These are phyloP conservation scores for Edaphochlamys debaryana DNA, from an alignment of 139 green algal genomes.

Conservation along the genomic window DNA sequence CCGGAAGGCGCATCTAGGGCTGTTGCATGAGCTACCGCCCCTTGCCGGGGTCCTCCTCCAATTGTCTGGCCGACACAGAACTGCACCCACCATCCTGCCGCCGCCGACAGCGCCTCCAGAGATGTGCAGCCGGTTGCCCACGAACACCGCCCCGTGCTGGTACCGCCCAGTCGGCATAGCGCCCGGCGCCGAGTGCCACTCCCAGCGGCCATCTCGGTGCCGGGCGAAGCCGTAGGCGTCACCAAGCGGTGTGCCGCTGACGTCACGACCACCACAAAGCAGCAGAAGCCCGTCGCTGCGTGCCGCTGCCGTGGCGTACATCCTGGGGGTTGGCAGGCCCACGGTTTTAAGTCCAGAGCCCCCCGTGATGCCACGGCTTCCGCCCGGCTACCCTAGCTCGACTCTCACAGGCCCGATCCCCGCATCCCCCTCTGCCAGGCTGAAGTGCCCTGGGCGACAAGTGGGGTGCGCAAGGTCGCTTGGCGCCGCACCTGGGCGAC, in stretches of 20 bases:
- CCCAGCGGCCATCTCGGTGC: slow-evolving; percentile 98
- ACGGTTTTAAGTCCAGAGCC: no score
- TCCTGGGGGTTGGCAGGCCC: no score
- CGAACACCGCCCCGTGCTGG: slow-evolving; percentile 97
- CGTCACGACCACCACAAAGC: slow-evolving; percentile 93
- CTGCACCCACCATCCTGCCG: slow-evolving; percentile 92
- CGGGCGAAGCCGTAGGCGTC: slow-evolving; percentile 96
- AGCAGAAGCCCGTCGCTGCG: slow-evolving; percentile 95
- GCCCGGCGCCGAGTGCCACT: slow-evolving; percentile 97
- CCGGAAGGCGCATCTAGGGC: no score
- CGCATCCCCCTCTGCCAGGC: no score
- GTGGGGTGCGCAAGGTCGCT: no score
- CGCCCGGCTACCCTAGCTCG: no score
- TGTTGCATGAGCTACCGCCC: no score
- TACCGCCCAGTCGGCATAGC: slow-evolving; percentile 92
- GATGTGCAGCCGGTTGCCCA: slow-evolving; percentile 93
- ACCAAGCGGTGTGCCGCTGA: slow-evolving; percentile 79
- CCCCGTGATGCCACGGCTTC: no score
- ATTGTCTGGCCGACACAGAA: no score
- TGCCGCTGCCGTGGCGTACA: slow-evolving; percentile 96
- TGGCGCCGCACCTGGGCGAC: slow-evolving; percentile 70
- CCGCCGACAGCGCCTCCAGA: slow-evolving; percentile 95
- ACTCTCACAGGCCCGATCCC: no score
- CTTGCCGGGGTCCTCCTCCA: no score
- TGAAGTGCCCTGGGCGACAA: no score